These are phyloP conservation scores for Trichoderma breve DNA, from an alignment of 2,329 filamentous ascomycete genomes.

Conservation along the genomic window DNA sequence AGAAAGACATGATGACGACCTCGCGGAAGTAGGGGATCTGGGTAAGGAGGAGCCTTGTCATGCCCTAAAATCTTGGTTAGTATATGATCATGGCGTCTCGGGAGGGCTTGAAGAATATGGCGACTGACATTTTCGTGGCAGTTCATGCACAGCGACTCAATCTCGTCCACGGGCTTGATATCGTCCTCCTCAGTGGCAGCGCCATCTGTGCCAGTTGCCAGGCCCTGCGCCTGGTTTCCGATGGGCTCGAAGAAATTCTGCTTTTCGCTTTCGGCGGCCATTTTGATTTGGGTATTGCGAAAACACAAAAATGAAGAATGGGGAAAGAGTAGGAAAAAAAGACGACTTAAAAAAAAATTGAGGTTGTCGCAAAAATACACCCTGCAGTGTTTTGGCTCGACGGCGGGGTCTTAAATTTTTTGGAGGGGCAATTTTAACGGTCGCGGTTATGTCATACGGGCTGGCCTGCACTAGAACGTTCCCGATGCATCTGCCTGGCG, in stretches of 20 bases:
- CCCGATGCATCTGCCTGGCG: constrained; percentile 12
- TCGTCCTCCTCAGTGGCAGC: constrained; percentile 44
- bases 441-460: constrained; percentile 21
- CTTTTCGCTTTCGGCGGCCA: constrained; percentile 43
- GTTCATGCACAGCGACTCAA: constrained; percentile 84
- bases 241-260: constrained; percentile 61
- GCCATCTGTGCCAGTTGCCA: constrained; percentile 42
- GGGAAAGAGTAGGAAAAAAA: background rate
- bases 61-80: constrained; percentile 56
- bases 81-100: background rate
- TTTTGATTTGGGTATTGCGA: constrained; percentile 29
- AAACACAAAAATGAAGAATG: background rate
- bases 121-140: constrained; percentile 69
- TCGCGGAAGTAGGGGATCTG: constrained; percentile 97
- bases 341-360: background rate
- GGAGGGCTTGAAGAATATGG: background rate
- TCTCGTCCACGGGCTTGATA: constrained; percentile 60
- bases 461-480: constrained; percentile 20
- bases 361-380: constrained; percentile 17
- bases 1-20: constrained; percentile 95
- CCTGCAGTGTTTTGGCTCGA: constrained; percentile 5
- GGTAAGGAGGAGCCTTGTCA: constrained; percentile 82
- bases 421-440: constrained; percentile 25
- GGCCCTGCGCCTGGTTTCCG: constrained; percentile 57
- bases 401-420: constrained; percentile 26